Evolutionary conservation across 2,329 filamentous ascomycete genomes (phyloP), one percentile per base, ranked within the genome.

Genomic region (Diaporthe citriasiana): DNA sequence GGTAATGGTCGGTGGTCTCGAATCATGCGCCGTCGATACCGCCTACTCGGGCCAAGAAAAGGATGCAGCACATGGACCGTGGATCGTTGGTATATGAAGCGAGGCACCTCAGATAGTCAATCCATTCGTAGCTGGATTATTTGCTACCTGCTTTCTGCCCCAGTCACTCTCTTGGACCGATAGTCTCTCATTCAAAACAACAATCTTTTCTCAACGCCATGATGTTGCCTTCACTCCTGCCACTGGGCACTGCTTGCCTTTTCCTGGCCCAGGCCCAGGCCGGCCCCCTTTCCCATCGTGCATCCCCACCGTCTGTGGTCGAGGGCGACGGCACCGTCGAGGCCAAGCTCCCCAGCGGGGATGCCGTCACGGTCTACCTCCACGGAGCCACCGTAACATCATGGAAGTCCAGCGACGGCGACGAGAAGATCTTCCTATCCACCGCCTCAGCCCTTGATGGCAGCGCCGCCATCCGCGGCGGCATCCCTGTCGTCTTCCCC

Each of bases 331-430:
- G 70, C 47, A 72, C 57, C 12, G 33, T 72, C 17, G 33, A 65
- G 50, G 70, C 70, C 19, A 35, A n/a, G 47, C 42, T 72, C 22
- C 70, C 57, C 50, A 72, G 70, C 27, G 70, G 70, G 6, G 70
- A 72, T 15, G 51, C 22, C 19, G 35, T 72, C 25, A 72, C 45
- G 4, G 70, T 72, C 4, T 55, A 72, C 27, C 70, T 72, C 38
- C 70, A 72, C 50, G 70, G 70, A 22, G 70, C 70, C 13, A 72
- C 70, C 17, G 45, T 72, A 38, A 72, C 70, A 30, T 72, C 70
- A 45, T 72, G 70, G 70, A 72, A 72, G 15, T 25, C 70, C 9
- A 72, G 57, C 33, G 70, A 72, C 19, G 70, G 70, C 57, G 47
- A 72, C 35, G 70, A 72, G n/a, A 72, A 66, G 57, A 51, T 72